A percentile compares a stretch with the other conserved stretches of the same genome.
Conservation (phyloP, 148 eudicot genomes). For the Camellia lanceoleosa region DNA sequence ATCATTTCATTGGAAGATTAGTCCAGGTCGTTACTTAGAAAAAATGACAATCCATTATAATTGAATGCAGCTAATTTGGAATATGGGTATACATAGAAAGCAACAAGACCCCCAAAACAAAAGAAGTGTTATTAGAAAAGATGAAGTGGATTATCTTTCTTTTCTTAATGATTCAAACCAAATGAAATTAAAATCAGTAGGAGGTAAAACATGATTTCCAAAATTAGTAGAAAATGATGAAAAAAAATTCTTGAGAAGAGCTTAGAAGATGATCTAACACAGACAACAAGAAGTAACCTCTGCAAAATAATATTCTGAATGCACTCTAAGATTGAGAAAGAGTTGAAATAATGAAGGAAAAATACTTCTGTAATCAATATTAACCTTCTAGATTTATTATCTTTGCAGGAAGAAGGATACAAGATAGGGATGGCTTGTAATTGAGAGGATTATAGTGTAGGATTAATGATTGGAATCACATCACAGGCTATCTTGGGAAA, state of each 20-base stretch:
- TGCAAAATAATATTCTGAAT: neutral
- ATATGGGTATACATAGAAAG: no score
- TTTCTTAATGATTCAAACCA: no score
- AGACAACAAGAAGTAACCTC: constrained; percentile 7
- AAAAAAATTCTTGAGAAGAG: no score
- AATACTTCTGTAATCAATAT: neutral
- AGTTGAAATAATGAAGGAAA: neutral
- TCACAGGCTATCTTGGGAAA: no score
- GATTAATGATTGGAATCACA: neutral
- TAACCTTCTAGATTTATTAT: neutral
- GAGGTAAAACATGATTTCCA: no score
- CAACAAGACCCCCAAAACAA: no score
- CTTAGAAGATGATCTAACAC: neutral
- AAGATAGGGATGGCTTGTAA: neutral
- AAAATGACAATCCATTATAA: neutral
- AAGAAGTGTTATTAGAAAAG: no score
- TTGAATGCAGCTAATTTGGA: neutral
- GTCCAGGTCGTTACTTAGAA: neutral
- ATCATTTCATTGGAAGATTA: constrained; percentile 15
- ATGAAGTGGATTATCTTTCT: no score
- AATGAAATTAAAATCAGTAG: no score
- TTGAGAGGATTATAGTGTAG: neutral
- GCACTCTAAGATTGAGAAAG: neutral
- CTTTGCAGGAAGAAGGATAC: neutral
- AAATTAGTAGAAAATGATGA: no score